Conservation (phyloP, 2,329 filamentous ascomycete species). For the Juglanconis juglandina region DNA sequence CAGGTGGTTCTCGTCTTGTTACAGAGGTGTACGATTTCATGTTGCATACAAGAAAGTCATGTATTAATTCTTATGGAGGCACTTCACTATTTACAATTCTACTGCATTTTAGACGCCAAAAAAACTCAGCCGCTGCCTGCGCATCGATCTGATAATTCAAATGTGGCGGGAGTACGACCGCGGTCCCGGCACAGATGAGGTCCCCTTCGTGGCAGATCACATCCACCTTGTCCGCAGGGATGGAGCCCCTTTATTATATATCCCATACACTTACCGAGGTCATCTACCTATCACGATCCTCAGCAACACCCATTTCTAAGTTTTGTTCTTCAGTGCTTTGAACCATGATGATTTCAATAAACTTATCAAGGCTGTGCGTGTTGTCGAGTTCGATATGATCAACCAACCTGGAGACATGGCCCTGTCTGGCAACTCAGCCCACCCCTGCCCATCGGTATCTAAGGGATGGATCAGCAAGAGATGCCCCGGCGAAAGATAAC, state of each 20-base stretch:
- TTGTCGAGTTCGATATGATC: too few relatives aligned
- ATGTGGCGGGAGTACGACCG: background rate
- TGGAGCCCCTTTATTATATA: background rate
- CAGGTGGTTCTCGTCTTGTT: background rate
- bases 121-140: background rate
- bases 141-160: conserved; percentile 9
- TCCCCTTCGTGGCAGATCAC: conserved; percentile 18
- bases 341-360: too few relatives aligned
- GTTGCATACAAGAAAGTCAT: background rate
- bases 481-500: too few relatives aligned
- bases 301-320: too few relatives aligned
- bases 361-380: too few relatives aligned
- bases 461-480: too few relatives aligned
- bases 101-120: conserved; percentile 5
- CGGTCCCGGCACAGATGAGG: conserved; percentile 15
- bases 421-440: too few relatives aligned
- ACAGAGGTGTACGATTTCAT: background rate
- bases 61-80: background rate
- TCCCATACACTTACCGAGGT: too few relatives aligned
- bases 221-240: conserved; percentile 11
- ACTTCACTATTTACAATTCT: background rate
- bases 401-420: too few relatives aligned
- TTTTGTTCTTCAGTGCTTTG: too few relatives aligned
- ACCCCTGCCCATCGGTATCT: too few relatives aligned
- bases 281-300: too few relatives aligned